These are phyloP conservation scores for Microthlaspi erraticum DNA, from an alignment of 345 rosid species.

Conservation along the genomic window DNA sequence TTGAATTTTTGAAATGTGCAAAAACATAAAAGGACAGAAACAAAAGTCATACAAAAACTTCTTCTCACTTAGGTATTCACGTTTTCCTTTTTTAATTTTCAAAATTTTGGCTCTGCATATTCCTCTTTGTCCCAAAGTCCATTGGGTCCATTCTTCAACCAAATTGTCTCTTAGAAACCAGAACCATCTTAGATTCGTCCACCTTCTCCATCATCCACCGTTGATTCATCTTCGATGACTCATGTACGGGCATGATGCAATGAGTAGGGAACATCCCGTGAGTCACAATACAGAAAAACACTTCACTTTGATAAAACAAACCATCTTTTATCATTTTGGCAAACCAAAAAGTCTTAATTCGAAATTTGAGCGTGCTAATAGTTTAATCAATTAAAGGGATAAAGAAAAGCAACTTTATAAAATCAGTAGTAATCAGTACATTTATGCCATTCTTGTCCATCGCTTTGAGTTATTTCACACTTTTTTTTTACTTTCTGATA, in stretches of 20 bases:
- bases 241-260: conserved; percentile 26
- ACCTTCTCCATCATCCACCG: conserved; percentile 21
- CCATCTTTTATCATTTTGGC: conserved; percentile 15
- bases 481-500: conserved; percentile 21
- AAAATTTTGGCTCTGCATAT: conserved; percentile 7
- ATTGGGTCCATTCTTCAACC: conserved; percentile 11
- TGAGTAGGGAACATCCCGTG: conserved; percentile 21
- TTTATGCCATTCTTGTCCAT: conserved; percentile 42
- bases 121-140: not conserved
- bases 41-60: not conserved
- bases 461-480: conserved; percentile 11
- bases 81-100: not conserved
- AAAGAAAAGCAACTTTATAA: conserved; percentile 42
- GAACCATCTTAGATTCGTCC: not conserved
- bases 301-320: conserved; percentile 6
- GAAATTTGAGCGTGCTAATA: conserved; percentile 52
- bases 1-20: conserved; percentile 26
- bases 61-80: conserved; percentile 28
- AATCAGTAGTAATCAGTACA: conserved; percentile 41
- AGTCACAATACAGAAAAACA: conserved; percentile 1
- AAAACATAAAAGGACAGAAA: conserved; percentile 25
- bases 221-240: conserved; percentile 28
- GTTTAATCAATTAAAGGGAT: conserved; percentile 40
- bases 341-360: conserved; percentile 15
- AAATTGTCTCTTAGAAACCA: conserved; percentile 29